Conservation (phyloP, 2,329 filamentous ascomycete species). For the Epichloe glyceriae region DNA sequence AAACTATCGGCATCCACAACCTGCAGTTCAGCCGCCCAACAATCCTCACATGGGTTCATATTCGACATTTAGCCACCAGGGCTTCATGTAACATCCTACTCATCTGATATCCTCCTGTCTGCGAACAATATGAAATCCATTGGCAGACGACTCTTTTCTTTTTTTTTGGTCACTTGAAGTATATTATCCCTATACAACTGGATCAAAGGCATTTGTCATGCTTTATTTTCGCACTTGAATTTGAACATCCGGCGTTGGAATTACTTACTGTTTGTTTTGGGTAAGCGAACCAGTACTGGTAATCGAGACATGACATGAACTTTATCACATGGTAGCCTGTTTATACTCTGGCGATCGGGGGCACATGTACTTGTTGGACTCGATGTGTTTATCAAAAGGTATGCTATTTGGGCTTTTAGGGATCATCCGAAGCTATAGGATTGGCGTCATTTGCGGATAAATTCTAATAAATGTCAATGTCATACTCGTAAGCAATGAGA, state of each 20-base stretch:
- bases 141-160: not conserved
- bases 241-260: not conserved
- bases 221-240: not conserved
- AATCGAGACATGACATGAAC: no score
- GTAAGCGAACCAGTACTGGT: no score
- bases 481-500: no score
- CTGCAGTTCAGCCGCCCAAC: not conserved
- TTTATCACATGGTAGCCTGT: no score
- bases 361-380: no score
- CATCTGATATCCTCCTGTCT: not conserved
- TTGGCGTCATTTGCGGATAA: no score
- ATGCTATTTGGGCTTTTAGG: no score
- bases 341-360: no score
- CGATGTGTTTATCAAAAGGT: no score
- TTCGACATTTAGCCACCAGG: not conserved
- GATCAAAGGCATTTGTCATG: not conserved
- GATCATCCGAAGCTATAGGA: no score
- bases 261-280: no score
- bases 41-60: not conserved
- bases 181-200: not conserved
- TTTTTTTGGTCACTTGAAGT: not conserved
- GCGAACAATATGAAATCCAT: not conserved
- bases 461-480: no score
- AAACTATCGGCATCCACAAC: not conserved
- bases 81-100: constrained; percentile 1